These are phyloP conservation scores for Paecilomyces formosus DNA, from an alignment of 2,329 filamentous ascomycete species.

Conservation along the genomic window DNA sequence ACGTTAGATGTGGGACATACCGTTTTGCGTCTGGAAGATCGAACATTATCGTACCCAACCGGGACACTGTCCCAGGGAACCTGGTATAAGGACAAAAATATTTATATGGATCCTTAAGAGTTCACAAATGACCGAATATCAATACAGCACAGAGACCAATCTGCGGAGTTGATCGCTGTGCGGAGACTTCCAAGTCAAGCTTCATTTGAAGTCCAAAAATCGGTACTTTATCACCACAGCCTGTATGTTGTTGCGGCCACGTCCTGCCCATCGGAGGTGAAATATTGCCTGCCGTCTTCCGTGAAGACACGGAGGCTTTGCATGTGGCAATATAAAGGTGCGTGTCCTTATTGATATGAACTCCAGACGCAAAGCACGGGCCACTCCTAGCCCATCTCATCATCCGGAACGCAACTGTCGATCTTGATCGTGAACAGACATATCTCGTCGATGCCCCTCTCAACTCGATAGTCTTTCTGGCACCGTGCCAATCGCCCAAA, in stretches of 20 bases:
- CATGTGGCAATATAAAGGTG: neutral
- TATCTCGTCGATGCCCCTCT: neutral
- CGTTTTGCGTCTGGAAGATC: conserved; percentile 29
- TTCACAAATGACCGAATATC: neutral
- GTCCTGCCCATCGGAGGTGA: neutral
- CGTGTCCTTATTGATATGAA: neutral
- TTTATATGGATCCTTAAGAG: neutral
- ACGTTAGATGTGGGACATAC: conserved; percentile 12
- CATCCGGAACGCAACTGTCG: neutral
- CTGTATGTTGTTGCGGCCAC: neutral
- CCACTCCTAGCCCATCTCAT: neutral
- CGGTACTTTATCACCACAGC: neutral
- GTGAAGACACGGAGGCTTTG: neutral
- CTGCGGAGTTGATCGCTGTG: neutral
- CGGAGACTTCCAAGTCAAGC: neutral
- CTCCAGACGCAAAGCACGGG: neutral
- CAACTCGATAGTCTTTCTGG: neutral
- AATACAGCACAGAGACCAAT: neutral
- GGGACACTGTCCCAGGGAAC: neutral
- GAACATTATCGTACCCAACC: conserved; percentile 19
- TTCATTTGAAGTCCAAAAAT: neutral
- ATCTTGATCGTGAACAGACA: neutral
- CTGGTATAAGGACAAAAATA: neutral
- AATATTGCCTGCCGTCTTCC: neutral
- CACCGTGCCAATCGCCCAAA: neutral